Conservation (phyloP, 2,329 filamentous ascomycete genomes). For the Cordyceps militaris region DNA sequence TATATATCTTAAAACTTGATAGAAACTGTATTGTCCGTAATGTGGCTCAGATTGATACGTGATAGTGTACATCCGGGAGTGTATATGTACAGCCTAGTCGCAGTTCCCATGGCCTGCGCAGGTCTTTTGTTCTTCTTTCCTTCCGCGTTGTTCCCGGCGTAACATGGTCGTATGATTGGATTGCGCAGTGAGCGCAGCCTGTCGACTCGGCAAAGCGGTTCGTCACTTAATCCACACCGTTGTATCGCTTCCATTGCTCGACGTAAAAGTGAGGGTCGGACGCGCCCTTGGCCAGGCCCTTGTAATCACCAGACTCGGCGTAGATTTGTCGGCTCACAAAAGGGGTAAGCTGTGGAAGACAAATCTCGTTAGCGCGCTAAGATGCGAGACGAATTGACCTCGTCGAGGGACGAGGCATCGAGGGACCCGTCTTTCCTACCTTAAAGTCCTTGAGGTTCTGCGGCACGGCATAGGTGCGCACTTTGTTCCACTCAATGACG, state of each 20-base stretch:
- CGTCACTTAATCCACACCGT: constrained; percentile 51
- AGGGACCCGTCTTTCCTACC: constrained; percentile 39
- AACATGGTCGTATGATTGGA: neutral
- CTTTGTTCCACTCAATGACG: constrained; percentile 75
- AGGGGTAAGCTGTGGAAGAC: constrained; percentile 58
- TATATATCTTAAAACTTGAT: neutral
- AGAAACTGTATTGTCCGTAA: neutral
- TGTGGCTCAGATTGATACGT: neutral
- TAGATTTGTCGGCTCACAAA: constrained; percentile 62
- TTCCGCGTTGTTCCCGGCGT: neutral
- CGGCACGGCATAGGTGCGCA: constrained; percentile 84
- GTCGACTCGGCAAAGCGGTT: neutral
- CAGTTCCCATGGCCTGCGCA: constrained; percentile 15
- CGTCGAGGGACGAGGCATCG: neutral
- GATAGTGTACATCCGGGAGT: constrained; percentile 7
- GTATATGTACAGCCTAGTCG: constrained; percentile 18
- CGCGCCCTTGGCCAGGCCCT: constrained; percentile 45
- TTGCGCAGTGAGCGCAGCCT: neutral
- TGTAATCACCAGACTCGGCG: constrained; percentile 46
- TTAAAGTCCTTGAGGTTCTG: constrained; percentile 61
- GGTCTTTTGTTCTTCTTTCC: neutral
- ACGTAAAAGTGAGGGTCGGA: constrained; percentile 57
- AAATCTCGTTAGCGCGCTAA: constrained; percentile 1
- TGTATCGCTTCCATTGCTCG: constrained; percentile 60
- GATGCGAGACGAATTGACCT: neutral